Conservation (phyloP, 2,329 filamentous ascomycete species). For the Ceratocystis cacaofunesta region DNA sequence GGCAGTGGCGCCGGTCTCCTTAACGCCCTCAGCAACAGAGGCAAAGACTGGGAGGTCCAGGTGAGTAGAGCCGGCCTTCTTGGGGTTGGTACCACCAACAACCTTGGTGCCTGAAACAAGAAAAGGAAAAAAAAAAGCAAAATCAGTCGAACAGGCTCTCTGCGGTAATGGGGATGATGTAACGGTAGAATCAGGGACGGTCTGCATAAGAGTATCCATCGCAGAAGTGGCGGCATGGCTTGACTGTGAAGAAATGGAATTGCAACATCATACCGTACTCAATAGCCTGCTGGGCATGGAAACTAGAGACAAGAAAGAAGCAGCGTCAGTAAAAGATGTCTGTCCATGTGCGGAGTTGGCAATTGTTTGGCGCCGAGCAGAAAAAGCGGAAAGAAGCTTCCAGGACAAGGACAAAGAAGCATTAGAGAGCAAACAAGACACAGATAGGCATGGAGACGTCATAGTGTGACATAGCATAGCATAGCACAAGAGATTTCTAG, state of each 20-base stretch:
- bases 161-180: not conserved
- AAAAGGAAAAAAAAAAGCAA: not conserved
- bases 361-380: not conserved
- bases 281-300: constrained; percentile 95
- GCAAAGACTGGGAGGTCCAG: constrained; percentile 87
- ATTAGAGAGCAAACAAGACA: not conserved
- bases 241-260: not conserved
- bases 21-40: constrained; percentile 74
- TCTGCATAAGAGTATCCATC: not conserved
- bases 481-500: too few species aligned
- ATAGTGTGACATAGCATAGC: not conserved
- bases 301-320: constrained; percentile 39
- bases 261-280: constrained; percentile 63
- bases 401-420: not conserved
- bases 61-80: constrained; percentile 87
- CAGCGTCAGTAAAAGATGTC: not conserved
- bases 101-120: constrained; percentile 70
- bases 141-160: constrained; percentile 9
- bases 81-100: constrained; percentile 95
- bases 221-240: constrained; percentile 4
- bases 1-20: constrained; percentile 77
- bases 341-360: not conserved
- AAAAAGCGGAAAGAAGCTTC: not conserved
- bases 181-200: not conserved
- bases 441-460: not conserved